phyloP scores from a whole-genome alignment of 257 asterid genomes.

The Leonotis leonurus region DNA sequence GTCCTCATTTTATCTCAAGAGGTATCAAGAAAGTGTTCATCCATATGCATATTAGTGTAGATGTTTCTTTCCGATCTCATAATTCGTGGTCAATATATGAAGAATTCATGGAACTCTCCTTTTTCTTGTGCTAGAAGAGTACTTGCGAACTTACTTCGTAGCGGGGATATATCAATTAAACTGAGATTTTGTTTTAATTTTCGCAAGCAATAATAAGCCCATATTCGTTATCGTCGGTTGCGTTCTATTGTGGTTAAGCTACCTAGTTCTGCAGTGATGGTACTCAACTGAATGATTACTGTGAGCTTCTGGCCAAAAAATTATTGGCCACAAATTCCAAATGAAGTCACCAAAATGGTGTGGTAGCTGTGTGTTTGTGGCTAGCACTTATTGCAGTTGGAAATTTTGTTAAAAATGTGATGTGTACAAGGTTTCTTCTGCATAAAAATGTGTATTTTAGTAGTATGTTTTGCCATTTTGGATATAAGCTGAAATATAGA shows the following conservation, averaged over 20 bases:
- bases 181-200: constrained; percentile 17
- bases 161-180: constrained; percentile 5
- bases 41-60: background rate
- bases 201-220: background rate
- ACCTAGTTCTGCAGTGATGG: constrained; percentile 13
- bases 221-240: background rate
- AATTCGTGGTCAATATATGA: background rate
- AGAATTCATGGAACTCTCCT: constrained; percentile 1
- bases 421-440: background rate
- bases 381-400: constrained; percentile 15
- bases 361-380: constrained; percentile 11
- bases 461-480: constrained; percentile 5
- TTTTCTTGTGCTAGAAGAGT: constrained; percentile 16
- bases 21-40: constrained; percentile 6
- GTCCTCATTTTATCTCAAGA: background rate
- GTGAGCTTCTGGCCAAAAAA: constrained; percentile 13
- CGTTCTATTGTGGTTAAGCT: background rate
- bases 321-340: constrained; percentile 15
- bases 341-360: constrained; percentile 8
- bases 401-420: background rate
- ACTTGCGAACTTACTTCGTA: constrained; percentile 18
- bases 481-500: background rate
- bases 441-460: background rate
- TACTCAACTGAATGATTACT: constrained; percentile 6
- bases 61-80: background rate